Evolutionary conservation across 2,329 filamentous ascomycete species (phyloP), one percentile per base, ranked within the genome.

Genomic region (Colletotrichum sansevieriae): DNA sequence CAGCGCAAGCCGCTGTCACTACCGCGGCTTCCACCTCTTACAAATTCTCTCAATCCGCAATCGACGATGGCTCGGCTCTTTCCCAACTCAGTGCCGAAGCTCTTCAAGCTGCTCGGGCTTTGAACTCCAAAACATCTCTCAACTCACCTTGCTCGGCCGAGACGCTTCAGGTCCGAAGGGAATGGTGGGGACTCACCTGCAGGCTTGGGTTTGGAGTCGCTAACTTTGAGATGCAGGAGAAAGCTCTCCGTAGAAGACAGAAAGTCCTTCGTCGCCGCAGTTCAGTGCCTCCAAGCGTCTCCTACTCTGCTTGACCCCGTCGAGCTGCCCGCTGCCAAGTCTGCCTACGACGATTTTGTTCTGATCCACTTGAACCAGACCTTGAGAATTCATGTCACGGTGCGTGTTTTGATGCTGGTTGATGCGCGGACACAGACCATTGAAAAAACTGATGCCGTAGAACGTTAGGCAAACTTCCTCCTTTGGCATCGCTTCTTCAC

Each of bases 401-500:
- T 70, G 49, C 18, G 20, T 39, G 11, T 12, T 12, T 39, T 39
- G 25, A 29, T 29, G 3, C 25, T 8, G 10, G 2, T 39, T 39
- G 15, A 18, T 8, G 5, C 12, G 13, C 18, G 49, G 29, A 29
- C 29, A 29, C 29, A 20, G 5, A 25, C 12, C 35, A 5, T 25
- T 25, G 3, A 33, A 0, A 25, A 2, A 10, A 39, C 52, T 55
- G 39, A 55, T 7, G n/a, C 13, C 10, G 15, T 39, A 7, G 33
- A 11, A 55, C 33, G 0, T 39, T 20, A 46, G 52, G 58, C 43
- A 12, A 55, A 41, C 55, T 74, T 73, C 54, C 68, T 74, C 35
- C 63, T 70, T 9, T 74, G 72, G 73, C 73, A 72, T 51, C 68
- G 72, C 20, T 73, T 72, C 59, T 73, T 71, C 65, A 69, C 65